These are phyloP conservation scores for Cladosporium velox DNA, from an alignment of 2,329 filamentous ascomycete genomes.

Conservation along the genomic window DNA sequence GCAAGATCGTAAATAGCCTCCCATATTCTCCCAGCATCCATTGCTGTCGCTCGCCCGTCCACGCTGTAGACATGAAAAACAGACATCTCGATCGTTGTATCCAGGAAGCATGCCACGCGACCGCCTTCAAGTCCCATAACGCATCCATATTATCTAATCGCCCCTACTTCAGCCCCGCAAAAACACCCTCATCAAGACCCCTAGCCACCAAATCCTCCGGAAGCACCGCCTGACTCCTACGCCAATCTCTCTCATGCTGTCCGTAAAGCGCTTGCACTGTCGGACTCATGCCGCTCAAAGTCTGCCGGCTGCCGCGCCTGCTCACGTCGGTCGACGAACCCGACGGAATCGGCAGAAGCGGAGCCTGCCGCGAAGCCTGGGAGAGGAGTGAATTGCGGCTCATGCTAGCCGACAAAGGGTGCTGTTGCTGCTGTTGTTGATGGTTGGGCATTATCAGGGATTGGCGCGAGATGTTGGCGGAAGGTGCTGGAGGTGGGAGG, in stretches of 20 bases:
- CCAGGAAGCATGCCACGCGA: not conserved
- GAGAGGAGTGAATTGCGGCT: constrained; percentile 6
- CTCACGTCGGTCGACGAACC: constrained; percentile 1
- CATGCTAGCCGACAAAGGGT: not conserved
- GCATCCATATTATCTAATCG: not conserved
- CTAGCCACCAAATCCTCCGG: constrained; percentile 20
- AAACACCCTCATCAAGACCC: constrained; percentile 20
- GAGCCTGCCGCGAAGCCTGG: constrained; percentile 9
- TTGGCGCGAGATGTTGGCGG: constrained; percentile 14
- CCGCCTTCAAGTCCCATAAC: not conserved
- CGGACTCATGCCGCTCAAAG: constrained; percentile 19
- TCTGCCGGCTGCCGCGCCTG: constrained; percentile 11
- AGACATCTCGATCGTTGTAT: not conserved
- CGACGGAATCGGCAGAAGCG: not conserved
- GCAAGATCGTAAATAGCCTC: not conserved
- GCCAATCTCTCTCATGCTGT: constrained; percentile 19
- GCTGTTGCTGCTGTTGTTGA: constrained; percentile 17
- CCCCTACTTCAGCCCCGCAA: constrained; percentile 11
- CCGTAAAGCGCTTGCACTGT: constrained; percentile 20
- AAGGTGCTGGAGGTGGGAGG: not conserved
- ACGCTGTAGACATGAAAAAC: not conserved
- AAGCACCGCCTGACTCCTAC: constrained; percentile 17
- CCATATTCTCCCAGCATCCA: not conserved
- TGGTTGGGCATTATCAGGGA: constrained; percentile 12
- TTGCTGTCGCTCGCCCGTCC: not conserved